These are phyloP conservation scores for Tetrapisispora nanseiensis DNA, from an alignment of 805 yeast species.

Conservation along the genomic window DNA sequence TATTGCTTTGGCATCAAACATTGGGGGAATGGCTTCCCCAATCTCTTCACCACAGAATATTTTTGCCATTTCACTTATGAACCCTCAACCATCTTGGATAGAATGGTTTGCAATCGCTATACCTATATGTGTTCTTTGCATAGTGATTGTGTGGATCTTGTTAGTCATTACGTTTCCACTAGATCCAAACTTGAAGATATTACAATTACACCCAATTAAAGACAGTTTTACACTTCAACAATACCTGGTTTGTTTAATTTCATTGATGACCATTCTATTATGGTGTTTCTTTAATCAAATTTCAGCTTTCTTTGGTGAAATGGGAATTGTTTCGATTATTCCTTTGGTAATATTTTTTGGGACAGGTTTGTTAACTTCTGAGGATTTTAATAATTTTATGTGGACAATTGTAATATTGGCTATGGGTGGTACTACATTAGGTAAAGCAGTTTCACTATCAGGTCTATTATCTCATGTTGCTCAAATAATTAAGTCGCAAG, in stretches of 20 bases:
- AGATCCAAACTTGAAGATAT: conserved; percentile 35
- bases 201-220: conserved; percentile 38
- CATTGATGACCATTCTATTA: conserved; percentile 61
- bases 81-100: conserved; percentile 76
- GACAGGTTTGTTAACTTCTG: conserved; percentile 74
- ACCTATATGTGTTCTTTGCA: conserved; percentile 61
- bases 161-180: conserved; percentile 56
- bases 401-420: conserved; percentile 95
- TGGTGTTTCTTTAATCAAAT: conserved; percentile 86
- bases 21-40: conserved; percentile 97
- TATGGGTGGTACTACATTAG: conserved; percentile 96
- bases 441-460: conserved; percentile 88
- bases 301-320: conserved; percentile 73
- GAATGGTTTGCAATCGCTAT: conserved; percentile 86
- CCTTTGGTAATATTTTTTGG: conserved; percentile 92
- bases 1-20: conserved; percentile 83
- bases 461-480: conserved; percentile 82
- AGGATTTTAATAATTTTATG: conserved; percentile 89
- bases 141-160: conserved; percentile 64
- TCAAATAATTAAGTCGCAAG: conserved; percentile 47
- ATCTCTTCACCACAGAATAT: conserved; percentile 96
- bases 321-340: conserved; percentile 90
- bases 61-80: conserved; percentile 81
- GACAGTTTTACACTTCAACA: conserved; percentile 68
- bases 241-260: conserved; percentile 60